These are phyloP conservation scores for Backusella westeae DNA, from an alignment of 192 early-diverging fungal genomes.

Conservation along the genomic window DNA sequence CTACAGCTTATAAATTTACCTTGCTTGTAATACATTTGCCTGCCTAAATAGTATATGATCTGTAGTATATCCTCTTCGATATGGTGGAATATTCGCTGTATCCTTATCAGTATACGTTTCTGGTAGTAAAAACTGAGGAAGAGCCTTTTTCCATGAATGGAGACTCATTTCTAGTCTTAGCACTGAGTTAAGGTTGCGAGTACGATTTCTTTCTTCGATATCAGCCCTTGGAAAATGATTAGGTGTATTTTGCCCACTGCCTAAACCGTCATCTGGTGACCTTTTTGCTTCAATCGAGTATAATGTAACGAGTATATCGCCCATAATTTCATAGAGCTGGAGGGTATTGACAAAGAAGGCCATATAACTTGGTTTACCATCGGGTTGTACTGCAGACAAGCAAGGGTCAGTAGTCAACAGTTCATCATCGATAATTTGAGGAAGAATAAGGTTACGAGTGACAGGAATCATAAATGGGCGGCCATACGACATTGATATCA, in stretches of 20 bases:
- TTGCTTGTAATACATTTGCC: slow-evolving; percentile 9
- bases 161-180: slow-evolving; percentile 14
- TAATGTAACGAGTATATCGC: slow-evolving; percentile 9
- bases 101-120: neutral
- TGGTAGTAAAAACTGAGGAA: slow-evolving; percentile 7
- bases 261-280: neutral
- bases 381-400: slow-evolving; percentile 5
- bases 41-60: slow-evolving; percentile 7
- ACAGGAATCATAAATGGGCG: slow-evolving; percentile 21
- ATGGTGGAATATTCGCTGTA: neutral
- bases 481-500: slow-evolving; percentile 18
- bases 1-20: neutral
- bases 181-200: slow-evolving; percentile 1
- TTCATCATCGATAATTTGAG: slow-evolving; percentile 21
- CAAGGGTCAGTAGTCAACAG: neutral
- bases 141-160: slow-evolving; percentile 7
- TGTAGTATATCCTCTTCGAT: neutral
- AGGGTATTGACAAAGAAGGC: slow-evolving; percentile 15
- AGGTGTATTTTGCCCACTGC: neutral
- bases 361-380: slow-evolving; percentile 14
- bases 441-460: neutral
- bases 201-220: slow-evolving; percentile 7
- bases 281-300: slow-evolving; percentile 9
- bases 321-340: slow-evolving; percentile 21
- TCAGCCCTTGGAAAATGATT: neutral